phyloP scores from a whole-genome alignment of 2,329 filamentous ascomycete species.

The Colletotrichum sp. region DNA sequence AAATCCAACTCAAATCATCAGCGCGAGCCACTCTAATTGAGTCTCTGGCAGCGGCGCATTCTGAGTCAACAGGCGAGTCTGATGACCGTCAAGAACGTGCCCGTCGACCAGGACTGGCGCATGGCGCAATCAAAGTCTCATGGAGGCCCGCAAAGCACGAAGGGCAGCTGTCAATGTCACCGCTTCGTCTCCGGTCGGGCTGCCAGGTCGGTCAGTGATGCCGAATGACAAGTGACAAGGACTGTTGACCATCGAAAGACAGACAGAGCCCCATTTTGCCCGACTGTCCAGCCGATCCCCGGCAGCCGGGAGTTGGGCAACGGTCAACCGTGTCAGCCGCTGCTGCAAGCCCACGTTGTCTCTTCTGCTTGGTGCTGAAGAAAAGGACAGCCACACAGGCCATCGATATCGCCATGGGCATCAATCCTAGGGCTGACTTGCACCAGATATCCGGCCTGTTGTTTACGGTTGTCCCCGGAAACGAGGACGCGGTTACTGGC shows the following conservation, averaged over 20 bases:
- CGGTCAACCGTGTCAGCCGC: background rate
- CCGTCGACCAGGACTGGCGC: background rate
- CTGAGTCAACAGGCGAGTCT: background rate
- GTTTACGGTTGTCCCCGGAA: background rate
- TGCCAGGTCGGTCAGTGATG: background rate
- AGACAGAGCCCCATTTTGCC: background rate
- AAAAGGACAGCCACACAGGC: background rate
- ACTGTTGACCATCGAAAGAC: background rate
- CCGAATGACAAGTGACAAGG: background rate
- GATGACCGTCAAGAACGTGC: background rate
- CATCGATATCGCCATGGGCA: background rate
- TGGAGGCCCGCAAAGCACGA: background rate
- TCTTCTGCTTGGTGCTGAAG: background rate
- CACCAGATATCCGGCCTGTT: background rate
- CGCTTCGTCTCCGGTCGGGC: slow-evolving; percentile 1
- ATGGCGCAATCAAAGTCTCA: background rate
- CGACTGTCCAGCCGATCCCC: background rate
- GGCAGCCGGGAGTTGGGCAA: background rate
- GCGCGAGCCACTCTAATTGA: background rate
- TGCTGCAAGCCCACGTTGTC: background rate
- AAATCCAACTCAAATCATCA: background rate
- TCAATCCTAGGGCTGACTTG: background rate
- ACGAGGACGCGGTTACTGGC: background rate
- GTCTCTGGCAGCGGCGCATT: background rate
- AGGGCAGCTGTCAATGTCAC: background rate